These are phyloP conservation scores for Termitomyces heimii DNA, from an alignment of 768 basidiomycete species.

Conservation along the genomic window DNA sequence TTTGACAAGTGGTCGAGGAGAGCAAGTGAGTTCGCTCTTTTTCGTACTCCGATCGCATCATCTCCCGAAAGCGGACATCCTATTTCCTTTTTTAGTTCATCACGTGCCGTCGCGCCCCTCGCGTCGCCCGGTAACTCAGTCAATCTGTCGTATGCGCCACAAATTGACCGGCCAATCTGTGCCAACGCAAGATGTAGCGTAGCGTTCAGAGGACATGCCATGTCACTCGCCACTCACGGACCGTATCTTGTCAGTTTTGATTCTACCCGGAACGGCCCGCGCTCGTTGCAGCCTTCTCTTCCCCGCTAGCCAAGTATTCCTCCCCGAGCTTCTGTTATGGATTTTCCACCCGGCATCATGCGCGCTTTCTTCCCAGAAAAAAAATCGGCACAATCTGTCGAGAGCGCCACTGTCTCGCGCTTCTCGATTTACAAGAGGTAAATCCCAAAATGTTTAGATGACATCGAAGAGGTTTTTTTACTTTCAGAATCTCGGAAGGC, in stretches of 20 bases:
- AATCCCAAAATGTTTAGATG: constrained; percentile 12
- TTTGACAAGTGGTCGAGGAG: constrained; percentile 11
- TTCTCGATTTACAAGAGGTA: constrained; percentile 9
- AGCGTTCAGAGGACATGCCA: constrained; percentile 4
- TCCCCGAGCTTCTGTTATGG: constrained; percentile 6
- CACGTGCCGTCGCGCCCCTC: constrained; percentile 15
- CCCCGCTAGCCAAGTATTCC: constrained; percentile 3
- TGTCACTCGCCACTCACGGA: constrained; percentile 7
- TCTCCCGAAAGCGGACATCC: constrained; percentile 15
- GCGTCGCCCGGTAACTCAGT: constrained; percentile 16
- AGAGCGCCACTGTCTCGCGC: constrained; percentile 9
- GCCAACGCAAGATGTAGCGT: constrained; percentile 6
- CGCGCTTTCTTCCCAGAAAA: neutral
- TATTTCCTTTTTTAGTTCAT: constrained; percentile 16
- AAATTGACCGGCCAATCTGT: constrained; percentile 19
- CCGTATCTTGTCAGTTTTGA: constrained; percentile 12
- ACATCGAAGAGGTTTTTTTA: constrained; percentile 8
- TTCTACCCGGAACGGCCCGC: constrained; percentile 16
- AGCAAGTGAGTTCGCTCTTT: constrained; percentile 3
- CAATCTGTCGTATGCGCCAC: constrained; percentile 18
- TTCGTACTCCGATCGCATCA: constrained; percentile 19
- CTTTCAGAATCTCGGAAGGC: constrained; percentile 8
- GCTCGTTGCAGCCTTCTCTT: constrained; percentile 4
- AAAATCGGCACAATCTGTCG: constrained; percentile 5
- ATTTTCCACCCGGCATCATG: neutral